These are phyloP conservation scores for Sungouiozyma intestinalis DNA, from an alignment of 805 yeast genomes.

Conservation along the genomic window DNA sequence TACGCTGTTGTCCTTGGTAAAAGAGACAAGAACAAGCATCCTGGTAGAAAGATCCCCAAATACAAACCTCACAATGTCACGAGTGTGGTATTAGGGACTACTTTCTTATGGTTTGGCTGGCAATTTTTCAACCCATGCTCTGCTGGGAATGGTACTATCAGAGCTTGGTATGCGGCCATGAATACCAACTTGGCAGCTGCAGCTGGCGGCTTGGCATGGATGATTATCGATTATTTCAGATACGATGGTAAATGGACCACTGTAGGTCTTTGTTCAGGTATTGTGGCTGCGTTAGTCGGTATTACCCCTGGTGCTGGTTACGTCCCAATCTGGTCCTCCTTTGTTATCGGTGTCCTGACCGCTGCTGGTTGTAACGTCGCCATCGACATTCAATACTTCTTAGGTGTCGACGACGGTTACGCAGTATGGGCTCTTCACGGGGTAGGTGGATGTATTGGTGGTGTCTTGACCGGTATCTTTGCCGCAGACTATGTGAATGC, in stretches of 20 bases:
- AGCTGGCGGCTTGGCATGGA: slow-evolving; percentile 87
- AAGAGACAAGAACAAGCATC: slow-evolving; percentile 61
- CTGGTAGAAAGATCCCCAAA: slow-evolving; percentile 63
- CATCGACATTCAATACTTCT: slow-evolving; percentile 61
- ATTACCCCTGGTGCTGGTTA: slow-evolving; percentile 96
- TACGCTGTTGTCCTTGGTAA: slow-evolving; percentile 88
- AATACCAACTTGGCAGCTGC: slow-evolving; percentile 94
- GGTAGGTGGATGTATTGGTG: slow-evolving; percentile 83
- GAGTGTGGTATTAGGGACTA: slow-evolving; percentile 83
- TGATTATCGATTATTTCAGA: slow-evolving; percentile 81
- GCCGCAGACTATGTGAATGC: slow-evolving; percentile 87
- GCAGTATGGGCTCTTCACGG: slow-evolving; percentile 93
- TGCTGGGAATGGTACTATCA: slow-evolving; percentile 83
- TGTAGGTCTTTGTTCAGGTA: slow-evolving; percentile 89
- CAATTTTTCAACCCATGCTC: slow-evolving; percentile 94
- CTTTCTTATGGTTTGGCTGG: slow-evolving; percentile 98
- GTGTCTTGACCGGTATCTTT: slow-evolving; percentile 78
- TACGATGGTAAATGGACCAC: slow-evolving; percentile 86
- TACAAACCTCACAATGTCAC: slow-evolving; percentile 92
- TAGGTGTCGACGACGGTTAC: slow-evolving; percentile 86
- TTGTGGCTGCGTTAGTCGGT: slow-evolving; percentile 87
- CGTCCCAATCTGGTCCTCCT: slow-evolving; percentile 85
- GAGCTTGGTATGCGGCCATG: slow-evolving; percentile 89
- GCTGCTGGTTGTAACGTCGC: slow-evolving; percentile 76
- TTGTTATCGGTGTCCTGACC: slow-evolving; percentile 72